Evolutionary conservation across 768 basidiomycete species (phyloP).

Genomic region (Mycena kentingensis): DNA sequence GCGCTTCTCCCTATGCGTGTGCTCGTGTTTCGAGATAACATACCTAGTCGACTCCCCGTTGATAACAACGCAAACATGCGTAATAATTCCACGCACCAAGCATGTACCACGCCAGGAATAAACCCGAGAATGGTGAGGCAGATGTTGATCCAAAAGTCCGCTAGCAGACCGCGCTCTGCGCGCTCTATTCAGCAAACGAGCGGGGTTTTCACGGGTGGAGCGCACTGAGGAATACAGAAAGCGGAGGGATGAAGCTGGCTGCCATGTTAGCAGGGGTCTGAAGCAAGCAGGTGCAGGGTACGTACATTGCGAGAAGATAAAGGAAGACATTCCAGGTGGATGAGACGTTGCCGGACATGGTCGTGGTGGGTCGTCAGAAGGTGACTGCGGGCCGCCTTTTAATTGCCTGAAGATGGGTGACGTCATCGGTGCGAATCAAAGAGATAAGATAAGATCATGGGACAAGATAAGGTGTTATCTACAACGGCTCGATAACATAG

Average conservation of each 20-base stretch:
- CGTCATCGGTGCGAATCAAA: too few species aligned
- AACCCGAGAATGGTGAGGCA: slow-evolving; percentile 41
- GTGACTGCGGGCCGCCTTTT: too few species aligned
- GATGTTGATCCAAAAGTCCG: slow-evolving; percentile 39
- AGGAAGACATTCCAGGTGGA: slow-evolving; percentile 37
- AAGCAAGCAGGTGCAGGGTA: background rate
- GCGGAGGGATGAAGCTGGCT: slow-evolving; percentile 31
- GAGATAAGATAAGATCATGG: too few species aligned
- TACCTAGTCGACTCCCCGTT: slow-evolving; percentile 6
- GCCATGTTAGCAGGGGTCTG: background rate
- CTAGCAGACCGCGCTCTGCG: slow-evolving; percentile 27
- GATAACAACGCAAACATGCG: background rate
- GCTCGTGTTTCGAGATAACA: slow-evolving; percentile 19
- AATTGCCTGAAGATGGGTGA: too few species aligned
- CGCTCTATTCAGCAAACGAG: background rate
- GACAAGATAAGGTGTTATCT: too few species aligned
- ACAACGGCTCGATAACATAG: too few species aligned
- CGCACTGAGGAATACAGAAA: slow-evolving; percentile 34
- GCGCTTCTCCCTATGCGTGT: slow-evolving; percentile 6
- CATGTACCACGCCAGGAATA: slow-evolving; percentile 44
- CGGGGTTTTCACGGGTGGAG: background rate
- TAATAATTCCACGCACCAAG: slow-evolving; percentile 30
- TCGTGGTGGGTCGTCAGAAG: background rate
- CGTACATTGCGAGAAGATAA: slow-evolving; percentile 39
- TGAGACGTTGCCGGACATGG: slow-evolving; percentile 29